Percentiles rank a stretch among this genome's conserved stretches.
These are phyloP conservation scores for Saksenaea oblongispora DNA, from an alignment of 371 early-diverging fungal genomes.

Conservation along the genomic window DNA sequence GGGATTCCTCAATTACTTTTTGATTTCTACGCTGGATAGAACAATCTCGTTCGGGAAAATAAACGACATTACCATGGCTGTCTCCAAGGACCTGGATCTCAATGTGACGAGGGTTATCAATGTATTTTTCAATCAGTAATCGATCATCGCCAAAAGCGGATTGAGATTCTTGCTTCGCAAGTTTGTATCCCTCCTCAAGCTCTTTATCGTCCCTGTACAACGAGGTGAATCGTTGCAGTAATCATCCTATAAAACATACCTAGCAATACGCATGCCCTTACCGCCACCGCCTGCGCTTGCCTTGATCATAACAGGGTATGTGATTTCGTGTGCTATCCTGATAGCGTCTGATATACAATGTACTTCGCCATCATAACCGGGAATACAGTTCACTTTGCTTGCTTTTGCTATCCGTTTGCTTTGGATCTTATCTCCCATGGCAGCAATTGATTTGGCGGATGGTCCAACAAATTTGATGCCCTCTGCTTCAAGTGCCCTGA, in stretches of 20 bases:
- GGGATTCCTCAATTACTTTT: conserved; percentile 83
- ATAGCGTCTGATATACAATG: conserved; percentile 43
- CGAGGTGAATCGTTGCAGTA: not conserved
- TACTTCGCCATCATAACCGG: conserved; percentile 69
- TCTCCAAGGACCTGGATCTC: conserved; percentile 87
- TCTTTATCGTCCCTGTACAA: conserved; percentile 60
- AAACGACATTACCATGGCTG: conserved; percentile 72
- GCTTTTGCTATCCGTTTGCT: conserved; percentile 68
- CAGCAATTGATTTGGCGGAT: conserved; percentile 72
- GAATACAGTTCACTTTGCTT: conserved; percentile 67
- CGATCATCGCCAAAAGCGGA: conserved; percentile 87
- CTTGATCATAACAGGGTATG: conserved; percentile 85
- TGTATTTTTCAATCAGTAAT: conserved; percentile 90
- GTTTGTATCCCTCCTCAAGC: conserved; percentile 74
- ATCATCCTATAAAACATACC: conserved; percentile 25
- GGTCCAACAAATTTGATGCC: conserved; percentile 82
- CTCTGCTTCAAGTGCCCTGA: conserved; percentile 55
- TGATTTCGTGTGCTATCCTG: conserved; percentile 54
- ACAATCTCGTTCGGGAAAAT: conserved; percentile 91
- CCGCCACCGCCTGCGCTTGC: conserved; percentile 90
- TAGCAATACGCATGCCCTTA: conserved; percentile 83
- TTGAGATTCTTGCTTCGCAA: conserved; percentile 81
- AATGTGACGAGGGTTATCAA: conserved; percentile 83
- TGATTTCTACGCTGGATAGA: conserved; percentile 91
- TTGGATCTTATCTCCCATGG: conserved; percentile 93